phyloP scores from a whole-genome alignment of 371 early-diverging fungal genomes.

The Mortierella sp. region DNA sequence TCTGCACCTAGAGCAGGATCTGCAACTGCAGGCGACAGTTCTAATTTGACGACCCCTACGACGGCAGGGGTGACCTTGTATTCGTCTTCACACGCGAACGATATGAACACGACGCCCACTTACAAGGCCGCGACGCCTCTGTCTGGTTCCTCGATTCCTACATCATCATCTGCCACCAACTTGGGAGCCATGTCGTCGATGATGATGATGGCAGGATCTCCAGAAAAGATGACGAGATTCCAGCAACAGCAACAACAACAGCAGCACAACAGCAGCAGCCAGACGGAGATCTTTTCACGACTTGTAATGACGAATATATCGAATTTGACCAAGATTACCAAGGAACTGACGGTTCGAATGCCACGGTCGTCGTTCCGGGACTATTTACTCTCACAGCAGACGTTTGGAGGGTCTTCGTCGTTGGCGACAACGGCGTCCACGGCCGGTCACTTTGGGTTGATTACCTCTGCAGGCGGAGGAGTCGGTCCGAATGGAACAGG shows the following conservation, averaged over 20 bases:
- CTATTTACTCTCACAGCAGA: constrained; percentile 27
- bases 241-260: constrained; percentile 16
- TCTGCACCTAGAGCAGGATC: constrained; percentile 18
- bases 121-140: background rate
- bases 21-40: constrained; percentile 16
- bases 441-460: background rate
- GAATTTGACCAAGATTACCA: constrained; percentile 48
- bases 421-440: background rate
- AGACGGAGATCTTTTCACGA: constrained; percentile 45
- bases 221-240: background rate
- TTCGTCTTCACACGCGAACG: constrained; percentile 5
- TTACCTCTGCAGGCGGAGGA: constrained; percentile 35
- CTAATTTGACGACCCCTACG: constrained; percentile 10
- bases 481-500: constrained; percentile 5
- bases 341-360: constrained; percentile 51
- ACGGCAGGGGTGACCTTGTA: background rate
- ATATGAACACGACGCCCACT: background rate
- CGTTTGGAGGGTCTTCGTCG: constrained; percentile 12
- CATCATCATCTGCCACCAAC: background rate
- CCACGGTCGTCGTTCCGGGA: constrained; percentile 51
- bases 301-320: constrained; percentile 50
- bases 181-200: background rate
- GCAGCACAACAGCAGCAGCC: constrained; percentile 23
- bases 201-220: constrained; percentile 2
- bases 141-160: background rate